A percentile compares a stretch with the other conserved stretches of the same genome.
Evolutionary conservation across 1,284 basidiomycete genomes (phyloP).

Genomic region (Papiliotrema fonsecae): DNA sequence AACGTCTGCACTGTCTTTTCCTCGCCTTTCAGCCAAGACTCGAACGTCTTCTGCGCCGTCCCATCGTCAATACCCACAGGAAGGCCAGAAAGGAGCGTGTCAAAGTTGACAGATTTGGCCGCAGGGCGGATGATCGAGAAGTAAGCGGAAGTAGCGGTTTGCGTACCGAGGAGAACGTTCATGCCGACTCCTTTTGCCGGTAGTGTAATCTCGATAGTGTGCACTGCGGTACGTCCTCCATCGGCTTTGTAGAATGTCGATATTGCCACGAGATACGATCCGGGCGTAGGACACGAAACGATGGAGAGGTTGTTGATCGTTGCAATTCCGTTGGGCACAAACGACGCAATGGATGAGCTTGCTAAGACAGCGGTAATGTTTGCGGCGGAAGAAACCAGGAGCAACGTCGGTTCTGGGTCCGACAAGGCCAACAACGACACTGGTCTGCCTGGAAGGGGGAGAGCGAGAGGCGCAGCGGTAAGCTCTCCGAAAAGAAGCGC

Average conservation of each 20-base stretch:
- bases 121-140: constrained; percentile 1
- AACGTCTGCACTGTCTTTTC: neutral
- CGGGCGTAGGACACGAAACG: constrained; percentile 10
- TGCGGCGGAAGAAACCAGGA: constrained; percentile 26
- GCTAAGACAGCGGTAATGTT: constrained; percentile 28
- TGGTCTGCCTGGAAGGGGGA: constrained; percentile 20
- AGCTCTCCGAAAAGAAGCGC: neutral
- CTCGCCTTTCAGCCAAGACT: neutral
- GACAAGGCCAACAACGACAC: constrained; percentile 21
- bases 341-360: constrained; percentile 15
- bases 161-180: constrained; percentile 28
- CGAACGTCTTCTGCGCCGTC: neutral
- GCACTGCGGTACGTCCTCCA: constrained; percentile 27
- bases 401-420: constrained; percentile 22
- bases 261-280: constrained; percentile 15
- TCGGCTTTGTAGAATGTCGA: constrained; percentile 20
- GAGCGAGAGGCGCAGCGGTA: constrained; percentile 7
- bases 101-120: neutral
- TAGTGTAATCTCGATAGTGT: constrained; percentile 31
- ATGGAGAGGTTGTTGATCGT: constrained; percentile 24
- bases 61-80: neutral
- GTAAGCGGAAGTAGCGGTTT: constrained; percentile 19
- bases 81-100: neutral
- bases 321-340: constrained; percentile 15
- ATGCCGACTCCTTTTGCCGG: constrained; percentile 36